These are phyloP conservation scores for Aspergillus heteromorphus DNA, from an alignment of 495 filamentous ascomycete species.

Conservation along the genomic window DNA sequence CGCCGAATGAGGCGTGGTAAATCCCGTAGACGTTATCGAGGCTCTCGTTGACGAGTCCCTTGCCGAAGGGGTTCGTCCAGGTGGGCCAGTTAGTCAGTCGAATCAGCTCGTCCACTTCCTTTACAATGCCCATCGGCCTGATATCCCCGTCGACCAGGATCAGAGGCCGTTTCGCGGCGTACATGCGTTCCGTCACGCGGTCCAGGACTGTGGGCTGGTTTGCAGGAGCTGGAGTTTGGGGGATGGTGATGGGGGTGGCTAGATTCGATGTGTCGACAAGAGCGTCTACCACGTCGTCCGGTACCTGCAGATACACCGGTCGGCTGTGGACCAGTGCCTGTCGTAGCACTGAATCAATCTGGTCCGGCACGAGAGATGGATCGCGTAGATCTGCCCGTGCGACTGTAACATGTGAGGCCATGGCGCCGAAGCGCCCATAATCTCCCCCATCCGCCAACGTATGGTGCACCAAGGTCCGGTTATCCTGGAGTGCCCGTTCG, in stretches of 20 bases:
- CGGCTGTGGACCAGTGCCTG: conserved; percentile 33
- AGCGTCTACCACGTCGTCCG: conserved; percentile 36
- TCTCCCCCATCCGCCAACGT: conserved; percentile 43
- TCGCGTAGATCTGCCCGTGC: conserved; percentile 36
- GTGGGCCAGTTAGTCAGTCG: conserved; percentile 26
- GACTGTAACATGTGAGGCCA: conserved; percentile 33
- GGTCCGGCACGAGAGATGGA: conserved; percentile 26
- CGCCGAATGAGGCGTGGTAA: conserved; percentile 23
- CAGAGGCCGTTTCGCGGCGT: conserved; percentile 21
- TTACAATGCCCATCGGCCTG: conserved; percentile 11
- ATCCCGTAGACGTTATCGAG: conserved; percentile 32
- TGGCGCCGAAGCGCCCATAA: conserved; percentile 32
- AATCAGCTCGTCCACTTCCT: conserved; percentile 19
- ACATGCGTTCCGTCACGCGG: conserved; percentile 18
- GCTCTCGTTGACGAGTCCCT: conserved; percentile 34
- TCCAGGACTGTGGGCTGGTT: neutral
- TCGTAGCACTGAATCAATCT: conserved; percentile 36
- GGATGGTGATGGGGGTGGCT: neutral
- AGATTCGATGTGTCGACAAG: conserved; percentile 16
- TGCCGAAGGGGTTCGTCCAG: conserved; percentile 24
- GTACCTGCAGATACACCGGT: conserved; percentile 42
- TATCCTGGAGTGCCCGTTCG: conserved; percentile 23
- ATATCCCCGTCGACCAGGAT: conserved; percentile 31
- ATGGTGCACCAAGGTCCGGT: conserved; percentile 37
- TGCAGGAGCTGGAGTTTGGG: neutral